phyloP scores from a whole-genome alignment of 805 yeast species.

The Kluyveromyces lactis region DNA sequence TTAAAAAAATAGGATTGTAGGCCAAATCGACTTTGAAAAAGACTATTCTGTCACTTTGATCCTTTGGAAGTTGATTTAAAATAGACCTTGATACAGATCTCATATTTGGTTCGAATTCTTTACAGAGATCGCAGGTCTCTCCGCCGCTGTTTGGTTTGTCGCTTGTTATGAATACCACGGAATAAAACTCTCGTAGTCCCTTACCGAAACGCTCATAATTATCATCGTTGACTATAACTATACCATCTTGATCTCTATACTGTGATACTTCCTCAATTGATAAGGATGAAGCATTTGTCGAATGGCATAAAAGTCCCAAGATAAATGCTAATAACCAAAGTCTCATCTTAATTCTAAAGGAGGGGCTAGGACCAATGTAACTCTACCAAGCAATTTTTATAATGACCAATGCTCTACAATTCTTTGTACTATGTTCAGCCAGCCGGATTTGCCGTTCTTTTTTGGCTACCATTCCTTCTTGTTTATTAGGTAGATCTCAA shows the following conservation, averaged over 20 bases:
- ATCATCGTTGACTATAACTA: conserved; percentile 36
- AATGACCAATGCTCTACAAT: no score
- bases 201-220: conserved; percentile 33
- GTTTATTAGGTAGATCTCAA: no score
- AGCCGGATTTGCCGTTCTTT: no score
- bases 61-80: conserved; percentile 34
- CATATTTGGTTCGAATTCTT: conserved; percentile 34
- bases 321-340: no score
- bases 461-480: no score
- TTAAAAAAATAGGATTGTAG: conserved; percentile 35
- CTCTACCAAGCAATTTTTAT: no score
- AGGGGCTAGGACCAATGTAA: no score
- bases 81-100: conserved; percentile 37
- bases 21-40: conserved; percentile 45
- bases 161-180: conserved; percentile 48
- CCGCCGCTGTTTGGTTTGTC: conserved; percentile 37
- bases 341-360: background rate
- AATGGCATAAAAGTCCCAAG: background rate
- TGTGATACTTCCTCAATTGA: background rate
- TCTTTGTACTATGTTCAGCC: no score
- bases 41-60: conserved; percentile 31
- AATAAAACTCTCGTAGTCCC: conserved; percentile 45
- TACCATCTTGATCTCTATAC: conserved; percentile 26
- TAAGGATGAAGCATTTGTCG: background rate
- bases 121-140: conserved; percentile 33